Base-by-base conservation (phyloP, 192 early-diverging fungal genomes). In the Blastocladiella britannica region DNA sequence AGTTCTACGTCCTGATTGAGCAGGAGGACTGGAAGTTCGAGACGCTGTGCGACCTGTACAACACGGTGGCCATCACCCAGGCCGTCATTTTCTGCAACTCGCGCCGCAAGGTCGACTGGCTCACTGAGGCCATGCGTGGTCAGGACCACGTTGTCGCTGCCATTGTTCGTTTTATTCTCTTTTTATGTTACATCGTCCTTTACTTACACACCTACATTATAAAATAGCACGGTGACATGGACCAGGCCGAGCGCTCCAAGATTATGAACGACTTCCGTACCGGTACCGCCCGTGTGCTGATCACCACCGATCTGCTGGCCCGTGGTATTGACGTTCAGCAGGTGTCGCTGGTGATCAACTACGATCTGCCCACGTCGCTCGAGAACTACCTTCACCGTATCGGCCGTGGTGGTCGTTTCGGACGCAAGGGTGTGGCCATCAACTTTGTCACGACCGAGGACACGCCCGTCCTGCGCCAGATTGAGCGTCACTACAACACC, bases 331-430 rank as follows among this genome's bases (percentile, higher is more conserved):
- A 98, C 76, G 91, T 98, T 60, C 93, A 98, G 74, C 95, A 97
- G 75, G 91, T 98, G 29, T 98, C 94, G 54, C 82, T 98, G 65
- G 94, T 94, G 62, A 90, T 90, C 73, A 91, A 89, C 87, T 98
- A 98, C 77, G 94, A 98, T 70, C 79, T 98, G 56, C 93, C 94
- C 60, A 73, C 83, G 70, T 92, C 90, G 77, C 79, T 80, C 62
- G 94, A 96, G 76, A 96, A 96, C 86, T 98, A 98, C 81, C 93
- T 98, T 62, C 94, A 98, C 73, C 83, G 91, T 70, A 98, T 98
- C 72, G 94, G 94, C 82, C 87, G 94, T 79, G 86, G 87, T 83
- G 93, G 94, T 79, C 93, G 94, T 83, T 98, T 96, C 81, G 94
- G 94, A 70, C 87, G 94, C 70, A 98, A 96, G 82, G 94, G 94